These are phyloP conservation scores for Brassica napus DNA, from an alignment of 345 rosid species.

Conservation along the genomic window Da-Ae NC_063447.1:3158001-3158500, in stretches of 20 bases:
- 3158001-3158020: conserved; percentile 37
- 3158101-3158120: conserved; percentile 41
- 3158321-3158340: conserved; percentile 54
- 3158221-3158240: background rate
- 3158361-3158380: background rate
- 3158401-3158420: conserved; percentile 90
- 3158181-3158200: conserved; percentile 58
- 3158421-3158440: conserved; percentile 80
- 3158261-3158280: background rate
- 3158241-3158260: background rate
- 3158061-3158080: conserved; percentile 29
- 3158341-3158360: background rate
- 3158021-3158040: conserved; percentile 25
- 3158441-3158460: conserved; percentile 95
- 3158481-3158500: conserved; percentile 74
- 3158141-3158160: background rate
- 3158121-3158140: conserved; percentile 8
- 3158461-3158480: conserved; percentile 92
- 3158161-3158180: conserved; percentile 53
- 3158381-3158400: conserved; percentile 47
- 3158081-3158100: conserved; percentile 30
- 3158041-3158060: conserved; percentile 34
- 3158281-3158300: conserved; percentile 52
- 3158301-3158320: conserved; percentile 92
- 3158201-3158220: conserved; percentile 69